Base-by-base conservation (phyloP, 768 basidiomycete genomes). In the Serpula lacrymans region DNA sequence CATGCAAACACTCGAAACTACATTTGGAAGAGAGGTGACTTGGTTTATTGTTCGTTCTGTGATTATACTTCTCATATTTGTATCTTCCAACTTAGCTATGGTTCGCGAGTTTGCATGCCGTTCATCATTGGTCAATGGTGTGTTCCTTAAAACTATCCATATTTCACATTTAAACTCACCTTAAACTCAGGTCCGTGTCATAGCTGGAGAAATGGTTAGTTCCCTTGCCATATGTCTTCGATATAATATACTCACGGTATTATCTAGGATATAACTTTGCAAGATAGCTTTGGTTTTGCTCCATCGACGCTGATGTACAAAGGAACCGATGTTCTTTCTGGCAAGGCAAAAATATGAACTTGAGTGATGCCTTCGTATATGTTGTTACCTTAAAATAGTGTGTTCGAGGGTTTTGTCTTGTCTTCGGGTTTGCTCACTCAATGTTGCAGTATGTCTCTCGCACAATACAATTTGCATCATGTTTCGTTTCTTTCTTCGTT, bases 121-220 rank as follows among this genome's bases (percentile, higher is more conserved):
- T 92, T 18, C 89, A 92, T 62, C 89, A 92, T 56, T 92, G 87
- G 87, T 88, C 87, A 14, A 89, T 89, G 84, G 86, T 87, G 56
- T 49, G 75, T 51, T 11, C 44, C n/a, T 27, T 30, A 26, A 21
- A 26, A 14, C 28, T 29, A 11, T 29, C 17, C 8, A n/a, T 38
- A 37, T 22, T 47, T 27, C 36, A 42, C 28, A 31, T 51, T 39
- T 30, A 34, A 31, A 25, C 14, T 29, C 41, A 34, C n/a, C 27
- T 37, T 40, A 44, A 43, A 14, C 25, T 12, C 43, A 89, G 87
- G 74, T 92, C 39, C 83, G 89, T 37, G 83, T 89, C 12, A 84
- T 91, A 45, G 82, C 86, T 14, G 86, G 87, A 48, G 88, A 92
- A 66, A 63, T 88, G 55, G 88, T 90, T 46, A 43, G 80, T 63